Conservation (phyloP, 2,329 filamentous ascomycete genomes). For the Claviceps digitariae region DNA sequence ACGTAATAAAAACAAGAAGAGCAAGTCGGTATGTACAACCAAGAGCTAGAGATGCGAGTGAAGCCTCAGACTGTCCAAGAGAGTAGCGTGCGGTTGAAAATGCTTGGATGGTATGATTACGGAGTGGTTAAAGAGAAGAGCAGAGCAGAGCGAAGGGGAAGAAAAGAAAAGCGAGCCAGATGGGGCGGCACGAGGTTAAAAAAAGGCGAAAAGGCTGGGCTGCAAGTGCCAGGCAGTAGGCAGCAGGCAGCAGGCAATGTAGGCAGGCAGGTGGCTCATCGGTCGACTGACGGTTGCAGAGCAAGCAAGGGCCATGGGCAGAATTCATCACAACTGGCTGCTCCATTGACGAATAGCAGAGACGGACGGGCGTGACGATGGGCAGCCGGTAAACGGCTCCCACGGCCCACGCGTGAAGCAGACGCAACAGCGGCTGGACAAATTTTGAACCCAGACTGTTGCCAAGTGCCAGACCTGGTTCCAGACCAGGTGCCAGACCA, state of each 20-base stretch:
- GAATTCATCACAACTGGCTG: neutral
- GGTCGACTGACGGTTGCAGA: neutral
- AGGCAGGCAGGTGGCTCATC: neutral
- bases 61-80: conserved; percentile 3
- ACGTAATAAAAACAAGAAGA: conserved; percentile 1
- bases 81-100: conserved; percentile 3
- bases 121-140: conserved; percentile 3
- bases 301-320: neutral
- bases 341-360: neutral
- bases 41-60: conserved; percentile 4
- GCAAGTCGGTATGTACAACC: conserved; percentile 1
- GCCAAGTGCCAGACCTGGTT: neutral
- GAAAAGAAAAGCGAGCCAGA: conserved; percentile 1
- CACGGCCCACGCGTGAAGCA: neutral
- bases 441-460: neutral
- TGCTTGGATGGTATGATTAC: conserved; percentile 8
- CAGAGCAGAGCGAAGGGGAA: neutral
- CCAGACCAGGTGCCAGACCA: neutral
- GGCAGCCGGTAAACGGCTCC: neutral
- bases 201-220: conserved; percentile 4
- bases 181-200: conserved; percentile 3
- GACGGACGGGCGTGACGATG: neutral
- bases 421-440: neutral
- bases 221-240: neutral
- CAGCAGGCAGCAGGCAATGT: no score